Conservation (phyloP, 2,329 filamentous ascomycete genomes). For the Aspergillus hortae region DNA sequence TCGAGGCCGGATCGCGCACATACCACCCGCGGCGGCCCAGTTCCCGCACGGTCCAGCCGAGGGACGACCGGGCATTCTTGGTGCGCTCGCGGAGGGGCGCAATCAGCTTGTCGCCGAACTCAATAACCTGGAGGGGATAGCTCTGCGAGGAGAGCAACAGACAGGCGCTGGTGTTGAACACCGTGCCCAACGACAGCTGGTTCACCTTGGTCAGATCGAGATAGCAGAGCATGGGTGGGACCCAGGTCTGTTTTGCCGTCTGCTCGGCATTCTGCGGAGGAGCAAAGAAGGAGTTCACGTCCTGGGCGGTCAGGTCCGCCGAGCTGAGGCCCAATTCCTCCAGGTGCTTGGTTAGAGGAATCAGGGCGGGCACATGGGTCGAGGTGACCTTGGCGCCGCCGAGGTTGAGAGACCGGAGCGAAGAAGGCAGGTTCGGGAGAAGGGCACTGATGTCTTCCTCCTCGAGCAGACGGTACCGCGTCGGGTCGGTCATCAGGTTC, state of each 20-base stretch:
- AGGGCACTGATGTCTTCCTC: conserved; percentile 63
- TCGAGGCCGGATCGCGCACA: conserved; percentile 45
- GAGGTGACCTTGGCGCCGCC: conserved; percentile 69
- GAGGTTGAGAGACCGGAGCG: conserved; percentile 69
- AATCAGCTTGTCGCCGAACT: conserved; percentile 67
- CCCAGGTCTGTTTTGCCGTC: conserved; percentile 37
- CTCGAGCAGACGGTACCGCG: conserved; percentile 68
- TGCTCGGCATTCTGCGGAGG: conserved; percentile 10
- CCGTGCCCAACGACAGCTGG: conserved; percentile 51
- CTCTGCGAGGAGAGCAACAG: conserved; percentile 58
- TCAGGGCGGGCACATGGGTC: conserved; percentile 61
- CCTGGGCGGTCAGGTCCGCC: conserved; percentile 58
- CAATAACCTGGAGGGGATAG: conserved; percentile 70
- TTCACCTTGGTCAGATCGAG: conserved; percentile 72
- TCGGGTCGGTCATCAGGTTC: conserved; percentile 68
- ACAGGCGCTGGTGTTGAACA: conserved; percentile 55
- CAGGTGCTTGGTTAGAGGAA: conserved; percentile 65
- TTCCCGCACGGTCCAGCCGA: conserved; percentile 70
- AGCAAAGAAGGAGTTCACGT: conserved; percentile 63
- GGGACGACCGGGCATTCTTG: conserved; percentile 50
- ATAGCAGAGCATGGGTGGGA: conserved; percentile 64
- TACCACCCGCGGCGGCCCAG: conserved; percentile 67
- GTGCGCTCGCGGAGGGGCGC: conserved; percentile 61
- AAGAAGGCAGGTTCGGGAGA: conserved; percentile 62
- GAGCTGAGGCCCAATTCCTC: conserved; percentile 74